Evolutionary conservation across 2,329 filamentous ascomycete species (phyloP).

Genomic region (Calonectria pseudoturangicola): DNA sequence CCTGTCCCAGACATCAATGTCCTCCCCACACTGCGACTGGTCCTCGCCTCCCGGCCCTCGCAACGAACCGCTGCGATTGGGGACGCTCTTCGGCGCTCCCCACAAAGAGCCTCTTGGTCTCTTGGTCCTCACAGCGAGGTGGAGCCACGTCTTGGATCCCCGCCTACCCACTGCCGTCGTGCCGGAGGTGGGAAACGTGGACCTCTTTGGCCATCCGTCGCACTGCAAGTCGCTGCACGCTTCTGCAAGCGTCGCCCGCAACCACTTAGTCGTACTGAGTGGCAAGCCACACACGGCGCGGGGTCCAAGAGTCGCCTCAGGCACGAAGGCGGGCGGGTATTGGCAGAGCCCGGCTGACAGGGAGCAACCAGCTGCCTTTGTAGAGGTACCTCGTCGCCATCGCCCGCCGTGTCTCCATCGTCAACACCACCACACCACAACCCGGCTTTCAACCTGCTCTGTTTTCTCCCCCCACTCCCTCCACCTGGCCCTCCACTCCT

Average conservation of each 20-base stretch:
- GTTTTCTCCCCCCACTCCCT: slow-evolving; percentile 37
- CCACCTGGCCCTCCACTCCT: slow-evolving; percentile 37
- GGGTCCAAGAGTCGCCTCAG: slow-evolving; percentile 14
- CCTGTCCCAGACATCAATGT: slow-evolving; percentile 28
- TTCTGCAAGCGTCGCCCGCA: slow-evolving; percentile 31
- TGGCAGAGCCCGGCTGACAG: slow-evolving; percentile 11
- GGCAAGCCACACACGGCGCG: slow-evolving; percentile 33
- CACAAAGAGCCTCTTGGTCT: slow-evolving; percentile 37
- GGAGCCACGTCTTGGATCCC: slow-evolving; percentile 29
- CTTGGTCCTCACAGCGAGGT: slow-evolving; percentile 29
- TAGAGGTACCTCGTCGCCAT: slow-evolving; percentile 43
- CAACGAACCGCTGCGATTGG: slow-evolving; percentile 17
- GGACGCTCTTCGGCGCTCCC: slow-evolving; percentile 7
- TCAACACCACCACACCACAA: slow-evolving; percentile 38
- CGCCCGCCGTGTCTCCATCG: slow-evolving; percentile 23
- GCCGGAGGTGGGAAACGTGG: slow-evolving; percentile 41
- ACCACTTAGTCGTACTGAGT: slow-evolving; percentile 14
- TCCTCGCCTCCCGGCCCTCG: not conserved
- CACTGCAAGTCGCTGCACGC: slow-evolving; percentile 24
- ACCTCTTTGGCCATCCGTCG: slow-evolving; percentile 24
- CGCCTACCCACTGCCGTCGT: slow-evolving; percentile 36
- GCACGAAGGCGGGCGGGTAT: slow-evolving; percentile 18
- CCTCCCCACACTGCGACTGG: slow-evolving; percentile 29
- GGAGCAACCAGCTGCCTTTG: slow-evolving; percentile 33
- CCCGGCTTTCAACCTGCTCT: slow-evolving; percentile 34